phyloP scores from a whole-genome alignment of 2,329 filamentous ascomycete genomes.

The Xenoacremonium recifei region DNA sequence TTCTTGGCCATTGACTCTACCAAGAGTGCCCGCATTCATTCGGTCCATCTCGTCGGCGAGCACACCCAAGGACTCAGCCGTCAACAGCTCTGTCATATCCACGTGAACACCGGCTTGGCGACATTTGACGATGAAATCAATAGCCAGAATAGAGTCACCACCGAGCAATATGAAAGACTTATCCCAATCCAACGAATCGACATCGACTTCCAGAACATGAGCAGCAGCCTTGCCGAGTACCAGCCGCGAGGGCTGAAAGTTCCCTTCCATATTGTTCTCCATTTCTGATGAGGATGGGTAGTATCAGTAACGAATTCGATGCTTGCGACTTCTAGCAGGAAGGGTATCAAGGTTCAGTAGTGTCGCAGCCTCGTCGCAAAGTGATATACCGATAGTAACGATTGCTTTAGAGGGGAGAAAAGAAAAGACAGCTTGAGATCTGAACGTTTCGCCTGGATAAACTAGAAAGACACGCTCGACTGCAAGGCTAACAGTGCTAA shows the following conservation, averaged over 20 bases:
- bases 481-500: too few relatives aligned
- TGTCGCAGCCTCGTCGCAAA: background rate
- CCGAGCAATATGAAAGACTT: slow-evolving; percentile 3
- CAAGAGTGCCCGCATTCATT: too few relatives aligned
- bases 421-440: background rate
- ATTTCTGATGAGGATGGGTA: background rate
- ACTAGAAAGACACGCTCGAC: too few relatives aligned
- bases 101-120: background rate
- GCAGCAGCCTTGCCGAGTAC: background rate
- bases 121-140: slow-evolving; percentile 2
- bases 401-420: background rate
- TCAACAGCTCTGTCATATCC: background rate
- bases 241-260: background rate
- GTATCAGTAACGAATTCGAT: background rate
- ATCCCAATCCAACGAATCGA: background rate
- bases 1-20: background rate
- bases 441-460: too few relatives aligned
- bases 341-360: too few relatives aligned
- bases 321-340: background rate
- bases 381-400: background rate
- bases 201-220: slow-evolving; percentile 2
- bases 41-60: background rate
- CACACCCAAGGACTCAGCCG: background rate
- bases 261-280: background rate
- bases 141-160: slow-evolving; percentile 4